phyloP scores from a whole-genome alignment of 108 stramenopile species.

The Epipyxis sp. region DNA sequence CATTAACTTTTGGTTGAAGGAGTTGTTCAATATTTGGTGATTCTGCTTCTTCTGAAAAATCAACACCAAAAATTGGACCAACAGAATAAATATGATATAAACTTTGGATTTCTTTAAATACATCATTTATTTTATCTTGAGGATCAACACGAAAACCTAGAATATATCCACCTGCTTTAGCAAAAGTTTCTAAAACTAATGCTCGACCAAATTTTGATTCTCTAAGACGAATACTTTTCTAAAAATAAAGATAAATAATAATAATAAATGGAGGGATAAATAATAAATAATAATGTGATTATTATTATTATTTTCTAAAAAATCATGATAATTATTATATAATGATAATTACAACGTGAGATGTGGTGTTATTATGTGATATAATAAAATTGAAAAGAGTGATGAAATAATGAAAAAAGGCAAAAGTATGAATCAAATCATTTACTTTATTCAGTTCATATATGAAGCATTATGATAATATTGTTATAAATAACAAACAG shows the following conservation, averaged over 20 bases:
- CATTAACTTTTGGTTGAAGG: constrained; percentile 31
- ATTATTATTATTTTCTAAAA: too few species aligned
- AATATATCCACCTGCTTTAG: constrained; percentile 52
- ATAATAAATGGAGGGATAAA: not conserved
- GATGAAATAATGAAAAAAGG: constrained; percentile 24
- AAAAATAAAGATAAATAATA: not conserved
- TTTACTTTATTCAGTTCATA: too few species aligned
- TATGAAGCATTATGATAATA: not conserved
- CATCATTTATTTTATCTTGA: constrained; percentile 36
- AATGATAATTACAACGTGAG: too few species aligned
- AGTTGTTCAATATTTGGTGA: constrained; percentile 25
- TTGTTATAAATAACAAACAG: not conserved
- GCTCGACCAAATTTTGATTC: constrained; percentile 62
- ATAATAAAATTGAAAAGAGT: too few species aligned
- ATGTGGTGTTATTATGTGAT: too few species aligned
- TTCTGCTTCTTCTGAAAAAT: constrained; percentile 48
- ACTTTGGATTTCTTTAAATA: constrained; percentile 44
- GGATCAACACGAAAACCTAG: constrained; percentile 58
- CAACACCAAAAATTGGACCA: constrained; percentile 59
- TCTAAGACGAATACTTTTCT: constrained; percentile 46
- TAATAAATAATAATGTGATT: not conserved
- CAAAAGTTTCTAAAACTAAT: constrained; percentile 57
- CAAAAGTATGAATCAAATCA: too few species aligned
- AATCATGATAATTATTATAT: too few species aligned
- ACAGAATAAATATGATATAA: constrained; percentile 51